These are phyloP conservation scores for Saposhnikovia divaricata DNA, from an alignment of 129 eudicot genomes.

Conservation along the genomic window DNA sequence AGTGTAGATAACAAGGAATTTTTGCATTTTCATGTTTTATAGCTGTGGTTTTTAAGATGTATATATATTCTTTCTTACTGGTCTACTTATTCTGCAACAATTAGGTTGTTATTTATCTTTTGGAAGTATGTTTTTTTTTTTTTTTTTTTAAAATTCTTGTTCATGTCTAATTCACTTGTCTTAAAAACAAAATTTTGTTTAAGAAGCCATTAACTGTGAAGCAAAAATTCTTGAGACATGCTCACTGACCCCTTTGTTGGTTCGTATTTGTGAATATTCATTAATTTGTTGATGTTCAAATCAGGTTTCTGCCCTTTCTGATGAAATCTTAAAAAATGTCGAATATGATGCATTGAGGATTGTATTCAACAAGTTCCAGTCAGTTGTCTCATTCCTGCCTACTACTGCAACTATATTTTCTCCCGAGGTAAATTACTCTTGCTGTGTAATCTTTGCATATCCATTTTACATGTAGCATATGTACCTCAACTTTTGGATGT, in stretches of 20 bases:
- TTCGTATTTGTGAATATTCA: neutral
- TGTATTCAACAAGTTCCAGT: slow-evolving; percentile 82
- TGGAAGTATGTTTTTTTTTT: neutral
- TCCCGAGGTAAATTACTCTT: slow-evolving; percentile 58
- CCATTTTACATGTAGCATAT: neutral
- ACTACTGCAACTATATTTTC: slow-evolving; percentile 78
- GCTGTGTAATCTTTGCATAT: neutral
- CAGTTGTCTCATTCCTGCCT: slow-evolving; percentile 82
- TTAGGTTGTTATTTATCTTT: neutral
- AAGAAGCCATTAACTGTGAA: neutral
- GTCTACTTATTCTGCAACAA: neutral
- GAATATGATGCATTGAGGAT: slow-evolving; percentile 90
- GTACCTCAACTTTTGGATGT: neutral
- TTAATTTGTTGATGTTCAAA: neutral
- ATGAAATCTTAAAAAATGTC: slow-evolving; percentile 88
- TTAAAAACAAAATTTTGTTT: neutral
- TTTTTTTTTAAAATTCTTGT: neutral
- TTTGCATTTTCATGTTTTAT: neutral
- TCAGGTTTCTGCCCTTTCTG: slow-evolving; percentile 89
- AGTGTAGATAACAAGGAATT: neutral
- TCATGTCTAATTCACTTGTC: neutral
- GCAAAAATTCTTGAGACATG: neutral
- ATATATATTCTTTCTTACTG: neutral
- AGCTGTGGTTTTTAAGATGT: neutral
- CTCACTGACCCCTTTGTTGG: neutral